phyloP scores from a whole-genome alignment of 164 flowering plant species.

The Kalanchoe fedtschenkoi region DNA sequence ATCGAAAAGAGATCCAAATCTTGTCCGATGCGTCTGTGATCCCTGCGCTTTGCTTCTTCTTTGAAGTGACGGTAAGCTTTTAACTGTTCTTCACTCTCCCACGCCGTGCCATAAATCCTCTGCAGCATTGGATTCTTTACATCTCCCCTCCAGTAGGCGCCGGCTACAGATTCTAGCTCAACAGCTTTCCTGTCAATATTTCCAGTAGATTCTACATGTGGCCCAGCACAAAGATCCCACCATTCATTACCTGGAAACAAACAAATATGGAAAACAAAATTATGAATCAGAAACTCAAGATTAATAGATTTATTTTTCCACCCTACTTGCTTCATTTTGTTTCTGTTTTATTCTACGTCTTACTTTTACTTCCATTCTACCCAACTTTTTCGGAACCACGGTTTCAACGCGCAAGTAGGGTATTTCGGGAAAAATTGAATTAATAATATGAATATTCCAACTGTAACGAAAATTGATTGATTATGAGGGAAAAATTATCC shows the following conservation, averaged over 20 bases:
- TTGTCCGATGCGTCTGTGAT: constrained; percentile 86
- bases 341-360: too few species aligned
- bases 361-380: too few species aligned
- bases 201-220: constrained; percentile 91
- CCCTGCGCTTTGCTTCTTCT: constrained; percentile 92
- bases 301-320: too few species aligned
- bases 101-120: constrained; percentile 95
- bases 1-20: constrained; percentile 94
- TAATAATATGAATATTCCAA: too few species aligned
- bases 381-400: too few species aligned
- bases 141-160: constrained; percentile 99
- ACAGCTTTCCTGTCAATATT: constrained; percentile 75
- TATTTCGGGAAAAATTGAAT: too few species aligned
- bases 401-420: too few species aligned
- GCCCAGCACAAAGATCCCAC: constrained; percentile 99
- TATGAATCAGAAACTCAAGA: not conserved
- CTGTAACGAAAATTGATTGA: not conserved
- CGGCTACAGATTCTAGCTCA: constrained; percentile 94
- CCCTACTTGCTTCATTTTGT: too few species aligned
- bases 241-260: constrained; percentile 66
- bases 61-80: constrained; percentile 81
- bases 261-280: not conserved
- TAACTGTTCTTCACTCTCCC: constrained; percentile 88
- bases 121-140: constrained; percentile 81
- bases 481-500: not conserved